phyloP scores from a whole-genome alignment of 441 rosid genomes.

The Sinapis alba region DNA sequence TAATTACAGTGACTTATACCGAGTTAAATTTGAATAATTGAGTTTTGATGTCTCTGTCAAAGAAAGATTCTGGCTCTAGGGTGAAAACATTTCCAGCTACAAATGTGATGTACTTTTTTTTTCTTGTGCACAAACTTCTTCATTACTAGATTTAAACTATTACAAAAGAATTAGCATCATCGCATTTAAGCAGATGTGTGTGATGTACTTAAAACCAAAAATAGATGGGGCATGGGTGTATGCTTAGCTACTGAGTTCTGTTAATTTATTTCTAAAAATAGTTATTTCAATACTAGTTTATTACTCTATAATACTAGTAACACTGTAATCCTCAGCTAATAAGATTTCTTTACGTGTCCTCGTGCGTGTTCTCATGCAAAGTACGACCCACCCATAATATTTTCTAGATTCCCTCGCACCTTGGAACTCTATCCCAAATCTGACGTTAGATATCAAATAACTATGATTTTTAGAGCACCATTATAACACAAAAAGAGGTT shows the following conservation, averaged over 20 bases:
- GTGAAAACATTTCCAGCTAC: constrained; percentile 18
- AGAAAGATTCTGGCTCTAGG: constrained; percentile 7
- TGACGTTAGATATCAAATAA: not conserved
- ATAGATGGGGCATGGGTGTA: too few species aligned
- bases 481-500: too few species aligned
- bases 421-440: not conserved
- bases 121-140: too few species aligned
- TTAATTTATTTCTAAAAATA: not conserved
- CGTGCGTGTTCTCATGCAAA: not conserved
- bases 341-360: constrained; percentile 4
- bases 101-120: too few species aligned
- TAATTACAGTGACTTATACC: constrained; percentile 22
- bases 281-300: not conserved
- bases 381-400: not conserved
- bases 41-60: not conserved
- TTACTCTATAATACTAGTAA: too few species aligned
- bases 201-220: too few species aligned
- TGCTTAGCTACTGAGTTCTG: constrained; percentile 8
- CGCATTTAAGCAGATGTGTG: too few species aligned
- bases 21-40: constrained; percentile 21
- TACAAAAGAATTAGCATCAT: too few species aligned
- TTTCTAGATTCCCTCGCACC: not conserved
- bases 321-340: constrained; percentile 4
- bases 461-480: not conserved
- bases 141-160: too few species aligned